Base-by-base conservation (phyloP, 2,329 filamentous ascomycete genomes). In the Emergomyces orientalis region DNA sequence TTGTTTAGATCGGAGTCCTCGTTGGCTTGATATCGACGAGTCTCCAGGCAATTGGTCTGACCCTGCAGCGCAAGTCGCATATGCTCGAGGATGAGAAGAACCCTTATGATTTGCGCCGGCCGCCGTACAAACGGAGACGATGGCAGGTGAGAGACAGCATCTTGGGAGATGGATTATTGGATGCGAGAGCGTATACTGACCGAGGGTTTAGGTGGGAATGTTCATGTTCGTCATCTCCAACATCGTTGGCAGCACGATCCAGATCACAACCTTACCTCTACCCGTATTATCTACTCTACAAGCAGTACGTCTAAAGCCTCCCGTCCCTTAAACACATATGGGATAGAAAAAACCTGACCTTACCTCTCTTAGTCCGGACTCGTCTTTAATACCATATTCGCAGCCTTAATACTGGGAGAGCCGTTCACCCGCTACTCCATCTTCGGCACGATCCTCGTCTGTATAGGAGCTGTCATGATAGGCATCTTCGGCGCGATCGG, bases 311-410 rank as follows among this genome's bases (percentile, higher is more conserved):
- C 43, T 59, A 45, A 52, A 32, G 34, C 59, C 47, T 55, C 60
- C 7, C 30, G 7, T 30, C 41, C 51, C 54, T 39, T 61, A 55
- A 27, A 47, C 51, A 22, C 47, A 19, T 47, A 55, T 49, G 39
- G 3, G 62, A 11, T 32, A 34, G 30, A 34, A 13, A 9, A n/a
- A 34, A 11, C 30, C 62, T 67, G 56, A 63, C 54, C 43, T n/a
- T n/a, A 17, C 27, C 37, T 19, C 30, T 41, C 45, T 39, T 68
- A 84, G 73, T 96, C 93, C 3, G 94, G 94, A 54, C 83, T 99
- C 62, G 94, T 99, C 65, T 99, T 99, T 82, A 99, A 99, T 80
- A 96, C 93, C 63, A 91, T 97, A 75, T 96, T 95, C 81, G 94
- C 94, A 65, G 95, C 91, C 54, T 79, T 97, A 63, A 90, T 97